Evolutionary conservation across 2,329 filamentous ascomycete genomes (phyloP).

Genomic region (Volutella citrinella): DNA sequence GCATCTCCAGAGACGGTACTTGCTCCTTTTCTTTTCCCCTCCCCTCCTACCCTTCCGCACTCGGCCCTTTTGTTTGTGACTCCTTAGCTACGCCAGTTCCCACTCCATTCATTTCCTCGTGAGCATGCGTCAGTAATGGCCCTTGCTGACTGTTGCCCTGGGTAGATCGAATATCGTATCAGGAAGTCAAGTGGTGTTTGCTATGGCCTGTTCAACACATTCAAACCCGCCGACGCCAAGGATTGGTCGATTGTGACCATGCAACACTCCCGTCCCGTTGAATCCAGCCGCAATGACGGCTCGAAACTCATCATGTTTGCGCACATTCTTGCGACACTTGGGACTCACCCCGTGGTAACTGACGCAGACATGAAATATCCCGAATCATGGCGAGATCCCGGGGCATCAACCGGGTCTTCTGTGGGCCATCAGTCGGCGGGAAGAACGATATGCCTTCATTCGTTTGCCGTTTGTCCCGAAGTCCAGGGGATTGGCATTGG

Average conservation of each 20-base stretch:
- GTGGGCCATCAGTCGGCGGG: conserved; percentile 72
- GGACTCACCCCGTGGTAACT: conserved; percentile 59
- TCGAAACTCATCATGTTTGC: conserved; percentile 62
- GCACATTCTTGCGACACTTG: conserved; percentile 75
- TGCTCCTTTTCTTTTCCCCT: no score
- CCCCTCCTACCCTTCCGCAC: no score
- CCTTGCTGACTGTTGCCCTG: conserved; percentile 2
- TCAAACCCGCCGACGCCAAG: conserved; percentile 43
- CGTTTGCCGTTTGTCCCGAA: conserved; percentile 73
- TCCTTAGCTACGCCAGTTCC: background rate
- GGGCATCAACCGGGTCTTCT: conserved; percentile 36
- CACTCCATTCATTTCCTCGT: background rate
- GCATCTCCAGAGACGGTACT: conserved; percentile 53
- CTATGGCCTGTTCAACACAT: conserved; percentile 75
- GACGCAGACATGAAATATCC: conserved; percentile 77
- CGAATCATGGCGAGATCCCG: conserved; percentile 57
- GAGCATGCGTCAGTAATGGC: no score
- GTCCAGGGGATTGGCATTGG: conserved; percentile 74
- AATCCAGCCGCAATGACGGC: conserved; percentile 39
- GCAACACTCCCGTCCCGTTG: conserved; percentile 50
- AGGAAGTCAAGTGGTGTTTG: conserved; percentile 57
- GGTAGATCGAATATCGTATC: conserved; percentile 31
- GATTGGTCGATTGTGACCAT: conserved; percentile 50
- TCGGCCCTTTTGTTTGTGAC: no score
- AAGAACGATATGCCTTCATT: conserved; percentile 76